A percentile compares a stretch with the other conserved stretches of the same genome.
These are phyloP conservation scores for Rhizopogon roseolus DNA, from an alignment of 768 basidiomycete genomes.

Conservation along the genomic window DNA sequence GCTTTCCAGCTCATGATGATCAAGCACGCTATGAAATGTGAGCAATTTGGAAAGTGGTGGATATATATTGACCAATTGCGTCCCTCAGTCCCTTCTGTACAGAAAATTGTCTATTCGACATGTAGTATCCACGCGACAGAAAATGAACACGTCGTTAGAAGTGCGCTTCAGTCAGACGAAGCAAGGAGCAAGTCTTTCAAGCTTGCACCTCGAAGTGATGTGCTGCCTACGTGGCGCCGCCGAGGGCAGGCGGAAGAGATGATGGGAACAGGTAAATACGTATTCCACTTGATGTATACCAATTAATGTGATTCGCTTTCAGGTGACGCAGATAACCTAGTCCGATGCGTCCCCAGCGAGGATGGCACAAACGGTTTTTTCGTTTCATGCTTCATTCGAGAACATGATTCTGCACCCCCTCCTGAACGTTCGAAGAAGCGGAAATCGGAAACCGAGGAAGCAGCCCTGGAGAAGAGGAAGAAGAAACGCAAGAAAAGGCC, in stretches of 20 bases:
- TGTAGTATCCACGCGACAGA: slow-evolving; percentile 90
- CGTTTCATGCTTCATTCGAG: slow-evolving; percentile 79
- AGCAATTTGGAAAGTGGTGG: slow-evolving; percentile 14
- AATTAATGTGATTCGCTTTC: background rate
- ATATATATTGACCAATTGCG: slow-evolving; percentile 6
- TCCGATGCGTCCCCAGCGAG: slow-evolving; percentile 75
- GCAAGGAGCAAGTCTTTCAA: slow-evolving; percentile 55
- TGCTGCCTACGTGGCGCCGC: slow-evolving; percentile 79
- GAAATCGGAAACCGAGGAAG: slow-evolving; percentile 24
- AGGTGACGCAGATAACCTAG: slow-evolving; percentile 55
- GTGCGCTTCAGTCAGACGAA: slow-evolving; percentile 68
- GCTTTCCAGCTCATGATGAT: slow-evolving; percentile 89
- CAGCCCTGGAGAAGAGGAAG: slow-evolving; percentile 13
- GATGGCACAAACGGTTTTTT: slow-evolving; percentile 97
- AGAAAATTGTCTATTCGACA: slow-evolving; percentile 94
- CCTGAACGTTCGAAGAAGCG: slow-evolving; percentile 7
- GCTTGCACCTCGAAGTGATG: slow-evolving; percentile 61
- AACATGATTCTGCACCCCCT: background rate
- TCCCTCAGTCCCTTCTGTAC: slow-evolving; percentile 63
- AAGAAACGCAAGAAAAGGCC: slow-evolving; percentile 10
- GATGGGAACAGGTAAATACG: slow-evolving; percentile 42
- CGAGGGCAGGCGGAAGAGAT: slow-evolving; percentile 71
- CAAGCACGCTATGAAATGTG: slow-evolving; percentile 93
- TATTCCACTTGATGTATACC: background rate
- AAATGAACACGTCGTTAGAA: slow-evolving; percentile 86